Evolutionary conservation across 768 basidiomycete species (phyloP).

Genomic region (Trametes meyenii): DNA sequence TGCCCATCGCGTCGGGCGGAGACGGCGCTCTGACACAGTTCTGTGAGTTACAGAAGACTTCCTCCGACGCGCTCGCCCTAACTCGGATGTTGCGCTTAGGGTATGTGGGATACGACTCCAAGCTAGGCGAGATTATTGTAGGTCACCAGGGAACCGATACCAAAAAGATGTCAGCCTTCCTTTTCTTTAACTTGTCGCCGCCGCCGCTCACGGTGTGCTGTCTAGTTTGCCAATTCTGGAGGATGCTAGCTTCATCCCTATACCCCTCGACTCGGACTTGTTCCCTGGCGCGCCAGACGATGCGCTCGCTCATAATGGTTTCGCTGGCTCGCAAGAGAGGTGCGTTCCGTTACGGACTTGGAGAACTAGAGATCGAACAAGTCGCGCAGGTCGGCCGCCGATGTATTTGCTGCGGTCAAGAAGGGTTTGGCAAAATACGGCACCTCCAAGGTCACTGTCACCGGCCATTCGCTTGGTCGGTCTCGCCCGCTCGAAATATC

Average conservation of each 20-base stretch:
- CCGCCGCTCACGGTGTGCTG: background rate
- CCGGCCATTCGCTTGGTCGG: slow-evolving; percentile 45
- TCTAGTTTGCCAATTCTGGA: slow-evolving; percentile 43
- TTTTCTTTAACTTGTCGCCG: background rate
- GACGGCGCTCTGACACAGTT: slow-evolving; percentile 45
- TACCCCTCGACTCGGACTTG: slow-evolving; percentile 39
- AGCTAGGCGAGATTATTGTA: slow-evolving; percentile 39
- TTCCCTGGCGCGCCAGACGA: slow-evolving; percentile 52
- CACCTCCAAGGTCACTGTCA: slow-evolving; percentile 45
- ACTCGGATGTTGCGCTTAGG: slow-evolving; percentile 34
- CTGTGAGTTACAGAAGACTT: slow-evolving; percentile 33
- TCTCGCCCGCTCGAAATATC: background rate
- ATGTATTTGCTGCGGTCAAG: slow-evolving; percentile 49
- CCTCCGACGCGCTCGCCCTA: background rate
- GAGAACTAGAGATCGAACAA: background rate
- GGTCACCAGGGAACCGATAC: slow-evolving; percentile 43
- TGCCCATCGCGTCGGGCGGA: slow-evolving; percentile 52
- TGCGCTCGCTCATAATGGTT: slow-evolving; percentile 51
- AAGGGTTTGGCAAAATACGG: slow-evolving; percentile 39
- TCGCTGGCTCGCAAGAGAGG: slow-evolving; percentile 46
- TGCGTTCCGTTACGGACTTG: slow-evolving; percentile 27
- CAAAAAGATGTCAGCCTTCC: slow-evolving; percentile 32
- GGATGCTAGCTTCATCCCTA: slow-evolving; percentile 45
- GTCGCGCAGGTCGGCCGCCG: slow-evolving; percentile 39
- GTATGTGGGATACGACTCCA: slow-evolving; percentile 57